Conservation (phyloP, 306 rosid species). For the Cicer pinnatifidum region DNA sequence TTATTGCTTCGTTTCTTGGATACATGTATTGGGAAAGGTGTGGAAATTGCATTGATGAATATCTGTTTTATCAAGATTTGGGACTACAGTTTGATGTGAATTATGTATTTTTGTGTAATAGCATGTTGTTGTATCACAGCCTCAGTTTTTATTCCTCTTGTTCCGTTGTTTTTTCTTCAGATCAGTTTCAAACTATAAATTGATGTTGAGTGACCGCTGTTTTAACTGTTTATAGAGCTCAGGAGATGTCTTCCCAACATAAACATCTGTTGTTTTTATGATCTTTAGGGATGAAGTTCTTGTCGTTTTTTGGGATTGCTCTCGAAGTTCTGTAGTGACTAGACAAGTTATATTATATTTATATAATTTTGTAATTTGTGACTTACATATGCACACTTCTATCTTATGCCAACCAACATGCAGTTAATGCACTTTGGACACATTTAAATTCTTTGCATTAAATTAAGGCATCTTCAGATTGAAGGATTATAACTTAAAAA, state of each 20-base stretch:
- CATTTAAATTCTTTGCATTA: neutral
- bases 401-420: conserved; percentile 9
- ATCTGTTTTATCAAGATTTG: neutral
- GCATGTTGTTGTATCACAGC: neutral
- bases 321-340: conserved; percentile 6
- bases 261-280: neutral
- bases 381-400: neutral
- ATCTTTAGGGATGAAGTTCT: neutral
- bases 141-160: neutral
- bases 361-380: conserved; percentile 3
- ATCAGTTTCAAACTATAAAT: neutral
- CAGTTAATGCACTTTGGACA: neutral
- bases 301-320: neutral
- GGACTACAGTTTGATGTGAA: neutral
- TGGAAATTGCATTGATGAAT: conserved; percentile 4
- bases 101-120: too few species aligned
- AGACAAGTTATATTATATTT: neutral
- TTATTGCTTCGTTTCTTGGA: neutral
- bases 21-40: neutral
- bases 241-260: conserved; percentile 1
- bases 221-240: neutral
- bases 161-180: neutral
- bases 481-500: neutral
- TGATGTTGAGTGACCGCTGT: neutral
- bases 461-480: neutral